phyloP scores from a whole-genome alignment of 441 rosid species.

The Flueggea neowawraea region DNA sequence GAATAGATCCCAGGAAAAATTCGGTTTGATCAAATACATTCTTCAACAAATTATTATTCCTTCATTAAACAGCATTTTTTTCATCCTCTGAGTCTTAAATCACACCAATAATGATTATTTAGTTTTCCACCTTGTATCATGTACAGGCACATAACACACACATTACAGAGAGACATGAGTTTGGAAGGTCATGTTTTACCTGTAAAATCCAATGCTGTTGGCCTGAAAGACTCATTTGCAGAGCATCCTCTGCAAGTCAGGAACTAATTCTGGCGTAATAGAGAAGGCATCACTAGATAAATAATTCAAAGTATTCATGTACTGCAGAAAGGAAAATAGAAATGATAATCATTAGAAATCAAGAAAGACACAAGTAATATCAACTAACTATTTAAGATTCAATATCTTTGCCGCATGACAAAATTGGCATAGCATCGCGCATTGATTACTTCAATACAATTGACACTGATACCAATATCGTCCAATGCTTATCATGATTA shows the following conservation, averaged over 20 bases:
- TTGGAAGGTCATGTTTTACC: conserved; percentile 32
- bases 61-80: not conserved
- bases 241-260: conserved; percentile 94
- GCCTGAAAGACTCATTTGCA: conserved; percentile 74
- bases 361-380: not conserved
- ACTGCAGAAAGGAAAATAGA: conserved; percentile 50
- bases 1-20: not conserved
- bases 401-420: no score
- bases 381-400: no score
- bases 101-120: no score
- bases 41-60: not conserved
- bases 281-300: conserved; percentile 84
- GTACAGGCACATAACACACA: not conserved
- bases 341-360: not conserved
- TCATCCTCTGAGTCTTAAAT: no score
- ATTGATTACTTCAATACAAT: no score
- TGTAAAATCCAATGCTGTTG: conserved; percentile 86
- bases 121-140: no score
- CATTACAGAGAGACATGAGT: not conserved
- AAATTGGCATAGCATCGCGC: no score
- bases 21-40: not conserved
- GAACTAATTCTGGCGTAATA: conserved; percentile 68
- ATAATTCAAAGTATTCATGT: conserved; percentile 88
- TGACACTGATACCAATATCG: no score
- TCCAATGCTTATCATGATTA: no score